Percentiles rank a stretch among this genome's conserved stretches.
phyloP scores from a whole-genome alignment of 2,329 filamentous ascomycete species.

The Lasiodiplodia sp. region DNA sequence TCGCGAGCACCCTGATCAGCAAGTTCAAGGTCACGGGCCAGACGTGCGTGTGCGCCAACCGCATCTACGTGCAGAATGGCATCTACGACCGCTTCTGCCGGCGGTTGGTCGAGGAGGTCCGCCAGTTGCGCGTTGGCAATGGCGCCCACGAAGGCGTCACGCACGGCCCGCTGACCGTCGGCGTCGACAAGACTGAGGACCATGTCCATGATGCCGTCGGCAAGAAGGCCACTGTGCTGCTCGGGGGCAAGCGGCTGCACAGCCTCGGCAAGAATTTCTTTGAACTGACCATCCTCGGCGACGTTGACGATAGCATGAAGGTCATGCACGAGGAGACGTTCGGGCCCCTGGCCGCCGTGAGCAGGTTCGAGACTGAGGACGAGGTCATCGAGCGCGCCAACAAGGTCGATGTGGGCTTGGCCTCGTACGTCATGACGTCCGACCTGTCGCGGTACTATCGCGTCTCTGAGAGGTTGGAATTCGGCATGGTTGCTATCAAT shows the following conservation, averaged over 20 bases:
- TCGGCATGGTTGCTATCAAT: constrained; percentile 45
- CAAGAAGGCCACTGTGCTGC: not conserved
- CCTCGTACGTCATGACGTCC: constrained; percentile 50
- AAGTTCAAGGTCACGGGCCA: constrained; percentile 59
- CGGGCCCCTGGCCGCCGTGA: constrained; percentile 45
- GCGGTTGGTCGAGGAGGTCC: not conserved
- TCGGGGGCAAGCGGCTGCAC: not conserved
- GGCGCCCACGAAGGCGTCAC: not conserved
- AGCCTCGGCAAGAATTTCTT: constrained; percentile 7
- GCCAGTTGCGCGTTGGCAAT: not conserved
- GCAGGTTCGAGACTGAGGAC: constrained; percentile 48
- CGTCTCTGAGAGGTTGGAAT: constrained; percentile 39
- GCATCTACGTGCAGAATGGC: not conserved
- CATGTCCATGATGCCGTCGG: not conserved
- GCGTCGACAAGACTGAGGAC: constrained; percentile 28
- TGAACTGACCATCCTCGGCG: constrained; percentile 40
- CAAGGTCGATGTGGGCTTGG: constrained; percentile 47
- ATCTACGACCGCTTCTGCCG: not conserved
- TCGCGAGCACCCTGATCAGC: constrained; percentile 50
- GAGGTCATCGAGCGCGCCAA: constrained; percentile 48
- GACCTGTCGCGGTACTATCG: constrained; percentile 45
- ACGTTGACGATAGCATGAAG: constrained; percentile 43
- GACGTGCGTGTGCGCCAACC: constrained; percentile 43
- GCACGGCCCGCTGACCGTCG: not conserved
- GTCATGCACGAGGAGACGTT: constrained; percentile 49